These are phyloP conservation scores for Lentinula sp. DNA, from an alignment of 768 basidiomycete species.

Conservation along the genomic window DNA sequence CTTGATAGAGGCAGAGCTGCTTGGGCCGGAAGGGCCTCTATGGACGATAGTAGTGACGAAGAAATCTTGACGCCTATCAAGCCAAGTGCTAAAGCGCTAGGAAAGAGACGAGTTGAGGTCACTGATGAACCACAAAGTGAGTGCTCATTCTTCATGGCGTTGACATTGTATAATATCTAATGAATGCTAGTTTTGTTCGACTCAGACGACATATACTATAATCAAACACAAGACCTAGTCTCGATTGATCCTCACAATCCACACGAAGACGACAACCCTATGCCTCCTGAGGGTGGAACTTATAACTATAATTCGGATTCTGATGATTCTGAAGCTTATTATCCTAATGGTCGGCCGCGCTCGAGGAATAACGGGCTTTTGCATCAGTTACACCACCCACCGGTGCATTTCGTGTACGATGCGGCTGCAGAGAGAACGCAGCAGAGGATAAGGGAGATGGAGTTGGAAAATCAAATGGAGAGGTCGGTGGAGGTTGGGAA, in stretches of 20 bases:
- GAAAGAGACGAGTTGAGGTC: constrained; percentile 68
- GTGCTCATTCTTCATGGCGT: constrained; percentile 12
- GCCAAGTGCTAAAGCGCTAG: constrained; percentile 85
- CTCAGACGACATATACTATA: constrained; percentile 37
- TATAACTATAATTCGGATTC: constrained; percentile 36
- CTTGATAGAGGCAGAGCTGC: neutral
- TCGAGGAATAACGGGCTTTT: neutral
- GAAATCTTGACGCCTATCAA: constrained; percentile 33
- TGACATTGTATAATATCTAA: neutral
- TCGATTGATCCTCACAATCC: constrained; percentile 40
- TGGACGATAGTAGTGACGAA: constrained; percentile 21
- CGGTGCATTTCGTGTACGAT: constrained; percentile 82
- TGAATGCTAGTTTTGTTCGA: constrained; percentile 29
- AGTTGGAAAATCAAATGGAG: constrained; percentile 1
- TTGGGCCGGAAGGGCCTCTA: neutral
- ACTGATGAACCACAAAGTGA: constrained; percentile 39
- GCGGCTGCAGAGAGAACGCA: constrained; percentile 80
- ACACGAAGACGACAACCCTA: constrained; percentile 20
- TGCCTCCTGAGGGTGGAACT: constrained; percentile 12
- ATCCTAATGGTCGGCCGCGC: constrained; percentile 1
- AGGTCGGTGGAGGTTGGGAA: neutral
- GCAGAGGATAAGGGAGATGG: constrained; percentile 36
- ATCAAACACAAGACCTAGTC: neutral
- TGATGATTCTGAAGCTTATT: constrained; percentile 32
- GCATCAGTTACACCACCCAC: constrained; percentile 30